A percentile compares a stretch with the other conserved stretches of the same genome.
phyloP scores from a whole-genome alignment of 2,329 filamentous ascomycete species.

The Dothiorella sarmentorum region DNA sequence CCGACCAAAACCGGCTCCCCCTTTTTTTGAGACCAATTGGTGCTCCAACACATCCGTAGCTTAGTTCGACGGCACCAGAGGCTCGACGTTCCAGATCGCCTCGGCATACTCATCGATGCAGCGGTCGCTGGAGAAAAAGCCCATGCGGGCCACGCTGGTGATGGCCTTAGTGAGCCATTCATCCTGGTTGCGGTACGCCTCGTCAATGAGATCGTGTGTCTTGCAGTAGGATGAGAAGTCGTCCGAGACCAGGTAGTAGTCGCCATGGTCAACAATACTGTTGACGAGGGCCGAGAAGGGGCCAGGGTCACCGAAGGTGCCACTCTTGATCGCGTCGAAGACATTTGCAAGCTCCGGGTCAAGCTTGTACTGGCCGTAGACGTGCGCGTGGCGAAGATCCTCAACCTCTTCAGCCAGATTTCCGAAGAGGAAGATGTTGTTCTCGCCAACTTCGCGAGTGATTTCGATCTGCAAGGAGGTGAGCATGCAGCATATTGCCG shows the following conservation, averaged over 20 bases:
- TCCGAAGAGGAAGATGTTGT: slow-evolving; percentile 98
- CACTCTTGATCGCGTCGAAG: slow-evolving; percentile 75
- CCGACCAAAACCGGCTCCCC: background rate
- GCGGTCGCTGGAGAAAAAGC: slow-evolving; percentile 92
- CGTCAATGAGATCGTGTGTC: slow-evolving; percentile 86
- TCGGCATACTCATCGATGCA: slow-evolving; percentile 98
- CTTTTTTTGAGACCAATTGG: background rate
- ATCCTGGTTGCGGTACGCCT: slow-evolving; percentile 87
- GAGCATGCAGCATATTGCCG: background rate
- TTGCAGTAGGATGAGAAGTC: slow-evolving; percentile 95
- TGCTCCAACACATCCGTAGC: background rate
- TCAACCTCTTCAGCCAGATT: slow-evolving; percentile 95
- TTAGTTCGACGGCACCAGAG: slow-evolving; percentile 50
- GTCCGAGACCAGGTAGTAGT: slow-evolving; percentile 96
- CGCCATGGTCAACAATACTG: slow-evolving; percentile 85
- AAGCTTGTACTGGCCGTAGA: slow-evolving; percentile 74
- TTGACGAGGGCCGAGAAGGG: slow-evolving; percentile 81
- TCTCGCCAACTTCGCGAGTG: slow-evolving; percentile 91
- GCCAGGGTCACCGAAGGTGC: slow-evolving; percentile 73
- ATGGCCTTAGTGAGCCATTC: slow-evolving; percentile 92
- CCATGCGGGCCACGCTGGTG: slow-evolving; percentile 85
- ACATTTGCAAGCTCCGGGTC: slow-evolving; percentile 76
- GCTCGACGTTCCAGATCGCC: slow-evolving; percentile 95
- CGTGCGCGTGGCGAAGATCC: slow-evolving; percentile 86
- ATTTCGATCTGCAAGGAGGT: slow-evolving; percentile 71